phyloP scores from a whole-genome alignment of 2,329 filamentous ascomycete species.

The Pezicula neosporulosa region DNA sequence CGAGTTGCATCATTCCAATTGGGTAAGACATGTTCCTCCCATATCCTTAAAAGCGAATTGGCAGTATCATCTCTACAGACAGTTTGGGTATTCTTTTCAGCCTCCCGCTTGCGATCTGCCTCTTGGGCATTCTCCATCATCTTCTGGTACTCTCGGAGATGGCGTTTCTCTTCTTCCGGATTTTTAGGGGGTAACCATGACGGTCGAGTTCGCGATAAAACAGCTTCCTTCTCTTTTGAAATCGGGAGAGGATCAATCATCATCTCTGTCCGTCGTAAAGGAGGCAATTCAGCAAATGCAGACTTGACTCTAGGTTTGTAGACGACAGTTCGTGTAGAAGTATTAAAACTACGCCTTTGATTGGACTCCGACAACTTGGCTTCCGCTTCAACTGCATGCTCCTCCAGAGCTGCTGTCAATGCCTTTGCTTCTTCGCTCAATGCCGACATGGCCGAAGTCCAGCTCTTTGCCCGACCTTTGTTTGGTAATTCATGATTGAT shows the following conservation, averaged over 20 bases:
- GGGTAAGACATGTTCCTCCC: conserved; percentile 74
- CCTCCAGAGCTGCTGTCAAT: conserved; percentile 77
- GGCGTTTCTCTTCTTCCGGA: conserved; percentile 84
- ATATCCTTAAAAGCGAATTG: conserved; percentile 56
- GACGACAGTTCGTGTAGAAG: conserved; percentile 30
- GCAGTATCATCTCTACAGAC: conserved; percentile 51
- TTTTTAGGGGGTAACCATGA: conserved; percentile 86
- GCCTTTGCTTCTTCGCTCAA: conserved; percentile 71
- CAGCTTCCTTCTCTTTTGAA: conserved; percentile 83
- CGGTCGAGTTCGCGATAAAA: conserved; percentile 74
- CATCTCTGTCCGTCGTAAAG: conserved; percentile 56
- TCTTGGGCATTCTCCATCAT: conserved; percentile 69
- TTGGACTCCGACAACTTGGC: conserved; percentile 30
- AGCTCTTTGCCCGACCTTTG: conserved; percentile 65
- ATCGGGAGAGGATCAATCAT: conserved; percentile 83
- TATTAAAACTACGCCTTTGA: conserved; percentile 24
- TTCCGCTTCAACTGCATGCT: conserved; percentile 67
- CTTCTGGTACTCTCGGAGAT: conserved; percentile 79
- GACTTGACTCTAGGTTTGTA: conserved; percentile 57
- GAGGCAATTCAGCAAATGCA: conserved; percentile 64
- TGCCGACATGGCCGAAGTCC: conserved; percentile 66
- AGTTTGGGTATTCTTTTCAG: conserved; percentile 46
- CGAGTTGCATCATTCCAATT: conserved; percentile 71
- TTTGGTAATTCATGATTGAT: conserved; percentile 44
- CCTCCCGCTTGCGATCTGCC: conserved; percentile 57